Evolutionary conservation across 148 eudicot genomes (phyloP).

Genomic region (Nepenthes gracilis): DNA sequence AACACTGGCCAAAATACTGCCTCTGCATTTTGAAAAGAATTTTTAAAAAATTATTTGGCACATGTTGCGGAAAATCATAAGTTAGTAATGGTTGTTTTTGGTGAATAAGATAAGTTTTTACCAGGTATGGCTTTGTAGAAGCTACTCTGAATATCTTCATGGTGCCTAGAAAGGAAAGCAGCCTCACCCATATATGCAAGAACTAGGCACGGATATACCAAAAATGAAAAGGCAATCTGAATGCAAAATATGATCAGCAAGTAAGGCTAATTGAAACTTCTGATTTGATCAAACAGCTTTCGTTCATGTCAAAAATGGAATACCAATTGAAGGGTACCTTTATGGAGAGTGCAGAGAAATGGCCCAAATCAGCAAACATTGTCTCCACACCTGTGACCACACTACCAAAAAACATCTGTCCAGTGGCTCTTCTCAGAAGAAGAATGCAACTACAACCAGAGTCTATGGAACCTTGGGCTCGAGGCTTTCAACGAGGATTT

Average conservation of each 20-base stretch:
- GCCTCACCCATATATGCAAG: slow-evolving; percentile 71
- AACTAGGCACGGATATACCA: slow-evolving; percentile 48
- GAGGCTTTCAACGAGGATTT: too few species aligned
- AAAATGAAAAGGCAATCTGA: slow-evolving; percentile 48
- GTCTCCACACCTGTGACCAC: slow-evolving; percentile 44
- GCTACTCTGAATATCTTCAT: slow-evolving; percentile 49
- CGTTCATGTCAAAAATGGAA: background rate
- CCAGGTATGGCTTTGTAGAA: slow-evolving; percentile 68
- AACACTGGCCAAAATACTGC: slow-evolving; percentile 55
- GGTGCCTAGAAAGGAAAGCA: slow-evolving; percentile 50
- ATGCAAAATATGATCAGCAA: slow-evolving; percentile 1
- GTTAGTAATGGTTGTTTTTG: background rate
- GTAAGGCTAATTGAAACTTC: background rate
- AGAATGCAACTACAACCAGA: background rate
- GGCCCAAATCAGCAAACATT: slow-evolving; percentile 73
- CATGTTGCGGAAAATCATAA: background rate
- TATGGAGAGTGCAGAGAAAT: slow-evolving; percentile 49
- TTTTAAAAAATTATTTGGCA: background rate
- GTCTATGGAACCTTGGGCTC: too few species aligned
- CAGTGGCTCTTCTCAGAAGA: background rate
- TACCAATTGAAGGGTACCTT: slow-evolving; percentile 22
- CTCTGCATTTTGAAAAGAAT: slow-evolving; percentile 18
- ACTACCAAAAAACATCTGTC: slow-evolving; percentile 5
- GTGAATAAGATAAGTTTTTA: background rate
- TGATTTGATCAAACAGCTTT: background rate